phyloP scores from a whole-genome alignment of 306 rosid species.

The Clitoria ternatea region DNA sequence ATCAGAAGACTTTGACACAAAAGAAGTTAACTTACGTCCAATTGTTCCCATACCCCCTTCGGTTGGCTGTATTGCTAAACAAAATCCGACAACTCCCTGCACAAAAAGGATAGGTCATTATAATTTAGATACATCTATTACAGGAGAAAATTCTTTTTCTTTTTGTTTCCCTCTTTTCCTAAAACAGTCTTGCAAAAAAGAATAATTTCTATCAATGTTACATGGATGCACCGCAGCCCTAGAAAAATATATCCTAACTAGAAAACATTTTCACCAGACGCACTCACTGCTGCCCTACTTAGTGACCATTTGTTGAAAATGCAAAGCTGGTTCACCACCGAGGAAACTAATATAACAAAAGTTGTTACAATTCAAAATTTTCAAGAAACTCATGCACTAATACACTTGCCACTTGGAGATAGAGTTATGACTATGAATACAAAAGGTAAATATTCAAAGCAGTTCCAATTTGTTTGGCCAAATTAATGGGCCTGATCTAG shows the following conservation, averaged over 20 bases:
- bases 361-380: background rate
- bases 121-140: constrained; percentile 6
- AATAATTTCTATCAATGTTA: background rate
- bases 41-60: constrained; percentile 73
- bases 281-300: background rate
- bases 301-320: constrained; percentile 1
- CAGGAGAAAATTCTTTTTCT: background rate
- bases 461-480: background rate
- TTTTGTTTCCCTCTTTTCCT: background rate
- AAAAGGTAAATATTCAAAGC: background rate
- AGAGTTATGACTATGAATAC: background rate
- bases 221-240: background rate
- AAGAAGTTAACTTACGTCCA: constrained; percentile 71
- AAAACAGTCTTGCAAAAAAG: background rate
- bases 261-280: background rate
- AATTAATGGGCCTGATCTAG: background rate
- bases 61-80: constrained; percentile 74
- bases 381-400: background rate
- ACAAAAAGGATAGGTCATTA: constrained; percentile 21
- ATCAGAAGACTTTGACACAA: background rate
- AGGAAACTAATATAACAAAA: constrained; percentile 5
- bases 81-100: constrained; percentile 75
- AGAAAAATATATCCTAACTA: background rate
- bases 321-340: background rate
- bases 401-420: background rate